Evolutionary conservation across 768 basidiomycete species (phyloP).

Genomic region (Pleurotus eryngii): DNA sequence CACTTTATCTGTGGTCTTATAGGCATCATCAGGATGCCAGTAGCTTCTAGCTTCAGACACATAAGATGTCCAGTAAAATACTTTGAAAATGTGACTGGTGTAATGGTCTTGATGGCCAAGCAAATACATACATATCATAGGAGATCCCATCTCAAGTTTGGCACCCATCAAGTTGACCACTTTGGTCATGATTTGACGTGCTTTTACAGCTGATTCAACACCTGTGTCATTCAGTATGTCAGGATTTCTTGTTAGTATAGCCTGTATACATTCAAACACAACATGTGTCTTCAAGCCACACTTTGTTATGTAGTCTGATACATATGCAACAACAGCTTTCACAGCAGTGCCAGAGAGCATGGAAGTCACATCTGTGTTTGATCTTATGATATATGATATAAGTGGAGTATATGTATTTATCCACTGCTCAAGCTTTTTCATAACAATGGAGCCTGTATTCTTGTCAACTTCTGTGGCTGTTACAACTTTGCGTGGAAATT

Average conservation of each 20-base stretch:
- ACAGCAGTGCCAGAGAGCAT: conserved; percentile 30
- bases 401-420: conserved; percentile 25
- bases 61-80: conserved; percentile 10
- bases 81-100: conserved; percentile 17
- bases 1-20: conserved; percentile 15
- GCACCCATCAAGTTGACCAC: conserved; percentile 24
- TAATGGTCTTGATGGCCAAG: conserved; percentile 27
- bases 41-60: conserved; percentile 13
- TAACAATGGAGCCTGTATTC: conserved; percentile 17
- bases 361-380: conserved; percentile 29
- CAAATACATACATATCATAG: conserved; percentile 22
- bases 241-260: conserved; percentile 13
- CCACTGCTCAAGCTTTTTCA: conserved; percentile 25
- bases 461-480: conserved; percentile 19
- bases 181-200: conserved; percentile 21
- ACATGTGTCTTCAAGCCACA: conserved; percentile 25
- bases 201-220: conserved; percentile 9
- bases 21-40: conserved; percentile 10
- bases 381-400: conserved; percentile 23
- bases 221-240: not conserved
- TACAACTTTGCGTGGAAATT: conserved; percentile 22
- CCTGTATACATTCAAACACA: conserved; percentile 12
- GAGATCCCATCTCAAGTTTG: conserved; percentile 26
- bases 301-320: conserved; percentile 29
- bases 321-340: conserved; percentile 29